Evolutionary conservation across 2,329 filamentous ascomycete genomes (phyloP).

Genomic region (Scedosporium dehoogii): DNA sequence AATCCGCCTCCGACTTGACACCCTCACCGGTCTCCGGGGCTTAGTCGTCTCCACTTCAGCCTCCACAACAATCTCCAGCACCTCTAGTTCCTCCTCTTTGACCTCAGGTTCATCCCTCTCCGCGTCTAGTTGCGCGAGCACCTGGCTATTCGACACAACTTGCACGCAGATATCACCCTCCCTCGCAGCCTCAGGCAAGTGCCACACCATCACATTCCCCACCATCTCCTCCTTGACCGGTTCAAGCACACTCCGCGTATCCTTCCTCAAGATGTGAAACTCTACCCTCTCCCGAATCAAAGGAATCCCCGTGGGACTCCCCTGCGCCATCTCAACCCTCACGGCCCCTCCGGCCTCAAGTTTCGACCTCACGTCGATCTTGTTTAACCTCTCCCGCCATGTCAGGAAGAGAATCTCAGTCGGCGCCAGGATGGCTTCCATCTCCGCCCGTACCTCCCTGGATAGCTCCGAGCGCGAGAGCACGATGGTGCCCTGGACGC

Average conservation of each 20-base stretch:
- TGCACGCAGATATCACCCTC: background rate
- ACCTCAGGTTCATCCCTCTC: background rate
- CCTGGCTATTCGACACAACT: background rate
- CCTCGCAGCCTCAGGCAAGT: background rate
- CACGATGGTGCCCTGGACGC: conserved; percentile 1
- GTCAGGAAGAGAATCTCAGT: conserved; percentile 3
- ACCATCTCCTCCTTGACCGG: background rate
- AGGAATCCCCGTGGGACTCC: background rate
- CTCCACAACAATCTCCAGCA: background rate
- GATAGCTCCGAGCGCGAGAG: background rate
- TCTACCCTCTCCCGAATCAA: background rate
- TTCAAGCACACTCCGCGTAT: background rate
- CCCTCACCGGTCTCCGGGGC: background rate
- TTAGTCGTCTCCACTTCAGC: background rate
- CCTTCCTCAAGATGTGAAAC: conserved; percentile 1
- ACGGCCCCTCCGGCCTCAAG: background rate
- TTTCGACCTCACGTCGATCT: background rate
- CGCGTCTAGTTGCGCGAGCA: background rate
- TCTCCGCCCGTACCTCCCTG: background rate
- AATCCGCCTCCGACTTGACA: background rate
- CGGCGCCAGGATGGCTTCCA: conserved; percentile 1
- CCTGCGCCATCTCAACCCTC: conserved; percentile 3
- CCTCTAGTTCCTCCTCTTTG: background rate
- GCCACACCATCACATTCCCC: conserved; percentile 1
- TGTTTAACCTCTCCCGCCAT: background rate